Base-by-base conservation (phyloP, 495 filamentous ascomycete genomes). In the Haplographium delicatum region DNA sequence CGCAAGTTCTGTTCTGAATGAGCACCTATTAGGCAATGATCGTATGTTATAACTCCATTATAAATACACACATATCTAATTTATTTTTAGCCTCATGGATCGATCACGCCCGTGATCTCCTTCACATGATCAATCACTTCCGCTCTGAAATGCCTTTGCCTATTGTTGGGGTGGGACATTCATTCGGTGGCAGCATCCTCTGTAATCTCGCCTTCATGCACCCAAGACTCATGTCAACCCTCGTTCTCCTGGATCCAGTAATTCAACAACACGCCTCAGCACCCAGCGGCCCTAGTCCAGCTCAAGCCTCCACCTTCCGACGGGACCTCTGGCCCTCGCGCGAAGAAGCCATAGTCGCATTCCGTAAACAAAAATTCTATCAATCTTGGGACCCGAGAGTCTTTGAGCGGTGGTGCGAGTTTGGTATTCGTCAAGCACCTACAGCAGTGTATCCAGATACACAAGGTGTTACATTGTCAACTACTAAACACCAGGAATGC, bases 111-210 rank as follows among this genome's bases (percentile, higher is more conserved):
- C 79, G 93, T 40, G 93, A 98, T 67, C 76, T 96, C 9, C 75
- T 94, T n/a, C 80, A 88, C 57, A 75, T 95, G 61, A 75, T 93
- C 68, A 96, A 96, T 67, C 71, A 78, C 35, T 91, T 95, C 68
- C 86, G 88, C 25, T 67, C 73, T 6, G 67, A 87, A 49, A 94
- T 97, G 87, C 82, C 86, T 3, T 84, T 87, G 9, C 91, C 93
- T 4, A 67, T 96, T n/a, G 68, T 96, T 49, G 93, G 91, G 24
- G 63, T 98, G 3, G 93, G 93, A 18, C 93, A 98, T 68, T 91
- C 86, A 63, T 85, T 89, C 74, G 93, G 93, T 56, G 91, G 78
- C 51, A 78, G 76, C 61, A 77, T 86, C 44, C 76, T 89, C 54
- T 65, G 69, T 47, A 71, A 78, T 47, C 63, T 78, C 13, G 72